Evolutionary conservation across 805 yeast species (phyloP), one percentile per base, ranked within the genome.

Genomic region (Ogataea saltuana): DNA sequence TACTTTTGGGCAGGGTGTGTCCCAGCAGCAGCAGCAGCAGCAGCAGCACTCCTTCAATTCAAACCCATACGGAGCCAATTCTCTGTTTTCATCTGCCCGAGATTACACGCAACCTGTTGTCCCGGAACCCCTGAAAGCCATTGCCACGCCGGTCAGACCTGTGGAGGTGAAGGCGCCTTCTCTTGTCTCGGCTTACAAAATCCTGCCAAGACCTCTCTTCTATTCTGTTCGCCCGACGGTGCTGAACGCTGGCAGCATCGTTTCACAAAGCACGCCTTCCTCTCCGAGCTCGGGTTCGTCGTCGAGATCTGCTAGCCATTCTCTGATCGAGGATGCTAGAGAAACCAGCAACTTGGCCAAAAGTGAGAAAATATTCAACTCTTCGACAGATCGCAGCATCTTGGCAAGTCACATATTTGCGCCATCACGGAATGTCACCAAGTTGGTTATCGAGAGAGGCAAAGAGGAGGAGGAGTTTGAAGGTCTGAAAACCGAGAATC

Each of bases 11-110:
- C 44, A 43, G 18, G 27, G 22, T 7, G 37, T 30, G 27, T 8
- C 29, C 19, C 48, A 39, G 19, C 43, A 31, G 16, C 55, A 49
- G 20, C 55, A 51, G 31, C 49, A 39, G 30, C 55, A 54, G 33
- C 67, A 41, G 65, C 73, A 32, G 45, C 51, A 27, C 25, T 49
- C 41, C 46, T 47, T 66, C 41, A 70, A 67, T 44, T 71, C 72
- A 46, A 78, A 84, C 59, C 96, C 97, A 33, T 90, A 87, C 59
- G 95, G 96, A 1, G 74, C 78, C 36, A 82, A 83, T 54, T 85
- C 89, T 5, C 68, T 90, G 40, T 88, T 86, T 54, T 45, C 67
- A 3, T 62, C 60, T 32, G 54, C 62, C 21, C 61, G 63, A 23
- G 57, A 65, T n/a, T 68, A 67, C 8, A 54, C 56, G 21, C 59